Percentiles rank a stretch among this genome's conserved stretches.
phyloP scores from a whole-genome alignment of 352 stramenopile genomes.

The Globisporangium yorkense region DNA sequence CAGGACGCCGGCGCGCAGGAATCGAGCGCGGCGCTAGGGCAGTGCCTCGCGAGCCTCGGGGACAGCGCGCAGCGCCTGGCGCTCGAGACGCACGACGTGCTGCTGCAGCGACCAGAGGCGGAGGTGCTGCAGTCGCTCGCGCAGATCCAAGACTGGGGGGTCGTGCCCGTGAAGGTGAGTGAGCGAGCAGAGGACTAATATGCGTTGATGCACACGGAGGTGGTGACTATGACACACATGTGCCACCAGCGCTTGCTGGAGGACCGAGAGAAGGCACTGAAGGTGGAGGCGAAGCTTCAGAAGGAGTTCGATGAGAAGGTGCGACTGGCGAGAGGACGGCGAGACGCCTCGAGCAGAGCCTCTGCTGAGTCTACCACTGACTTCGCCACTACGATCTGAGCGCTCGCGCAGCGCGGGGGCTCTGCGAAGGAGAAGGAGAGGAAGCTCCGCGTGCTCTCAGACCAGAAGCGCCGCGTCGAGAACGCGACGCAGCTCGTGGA shows the following conservation, averaged over 20 bases:
- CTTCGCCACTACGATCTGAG: background rate
- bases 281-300: conserved; percentile 70
- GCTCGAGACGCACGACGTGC: conserved; percentile 66
- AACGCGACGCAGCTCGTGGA: conserved; percentile 77
- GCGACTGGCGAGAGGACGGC: too few relatives aligned
- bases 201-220: too few relatives aligned
- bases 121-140: conserved; percentile 65
- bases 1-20: conserved; percentile 67
- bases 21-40: conserved; percentile 29
- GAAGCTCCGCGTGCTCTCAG: conserved; percentile 72
- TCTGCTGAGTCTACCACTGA: conserved; percentile 23
- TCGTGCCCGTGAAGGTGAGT: conserved; percentile 73
- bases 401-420: conserved; percentile 25
- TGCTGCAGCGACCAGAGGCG: conserved; percentile 61
- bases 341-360: background rate
- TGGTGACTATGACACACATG: too few relatives aligned
- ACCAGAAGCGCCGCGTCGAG: conserved; percentile 79
- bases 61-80: conserved; percentile 43
- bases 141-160: conserved; percentile 79
- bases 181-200: background rate
- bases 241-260: conserved; percentile 53
- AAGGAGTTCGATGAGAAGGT: conserved; percentile 64
- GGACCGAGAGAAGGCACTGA: conserved; percentile 75
- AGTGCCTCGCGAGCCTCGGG: conserved; percentile 46
- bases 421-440: conserved; percentile 71